Evolutionary conservation across 768 basidiomycete genomes (phyloP).

Genomic region (Pleurotus salmoneostramineus): DNA sequence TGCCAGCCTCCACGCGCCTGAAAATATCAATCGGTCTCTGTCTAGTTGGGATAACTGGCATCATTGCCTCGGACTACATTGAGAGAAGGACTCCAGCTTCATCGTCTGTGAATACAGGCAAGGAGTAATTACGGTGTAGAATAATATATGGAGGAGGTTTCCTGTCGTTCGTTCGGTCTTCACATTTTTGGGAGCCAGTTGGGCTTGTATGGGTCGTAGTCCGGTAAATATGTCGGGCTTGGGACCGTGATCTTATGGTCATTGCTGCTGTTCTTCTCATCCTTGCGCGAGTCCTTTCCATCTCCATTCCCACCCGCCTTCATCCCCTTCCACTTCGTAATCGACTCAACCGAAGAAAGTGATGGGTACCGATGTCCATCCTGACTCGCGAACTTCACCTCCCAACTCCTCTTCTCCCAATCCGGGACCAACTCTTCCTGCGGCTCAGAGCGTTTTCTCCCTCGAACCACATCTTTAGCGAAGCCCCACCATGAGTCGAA

Average conservation of each 20-base stretch:
- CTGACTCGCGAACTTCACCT: slow-evolving; percentile 42
- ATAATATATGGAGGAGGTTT: too few species aligned
- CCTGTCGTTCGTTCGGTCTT: neutral
- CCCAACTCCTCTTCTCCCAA: slow-evolving; percentile 60
- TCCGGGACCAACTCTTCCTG: slow-evolving; percentile 61
- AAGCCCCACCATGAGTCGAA: slow-evolving; percentile 73
- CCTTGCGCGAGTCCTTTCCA: slow-evolving; percentile 10
- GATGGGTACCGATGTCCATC: slow-evolving; percentile 47
- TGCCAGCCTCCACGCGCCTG: slow-evolving; percentile 51
- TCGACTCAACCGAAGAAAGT: slow-evolving; percentile 32
- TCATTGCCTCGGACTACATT: slow-evolving; percentile 46
- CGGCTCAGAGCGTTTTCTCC: slow-evolving; percentile 24
- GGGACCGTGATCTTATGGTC: slow-evolving; percentile 9
- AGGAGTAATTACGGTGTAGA: neutral
- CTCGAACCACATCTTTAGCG: slow-evolving; percentile 44
- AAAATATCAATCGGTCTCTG: slow-evolving; percentile 46
- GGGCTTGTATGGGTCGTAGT: slow-evolving; percentile 18
- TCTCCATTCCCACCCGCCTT: neutral
- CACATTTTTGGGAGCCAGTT: neutral
- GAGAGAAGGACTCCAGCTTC: slow-evolving; percentile 35
- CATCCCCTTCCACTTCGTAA: slow-evolving; percentile 22
- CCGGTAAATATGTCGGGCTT: slow-evolving; percentile 19
- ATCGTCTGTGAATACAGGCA: slow-evolving; percentile 3
- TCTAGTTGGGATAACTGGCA: slow-evolving; percentile 40
- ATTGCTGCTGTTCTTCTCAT: slow-evolving; percentile 8